Base-by-base conservation (phyloP, 2,329 filamentous ascomycete species). In the Emericellopsis cladophorae region DNA sequence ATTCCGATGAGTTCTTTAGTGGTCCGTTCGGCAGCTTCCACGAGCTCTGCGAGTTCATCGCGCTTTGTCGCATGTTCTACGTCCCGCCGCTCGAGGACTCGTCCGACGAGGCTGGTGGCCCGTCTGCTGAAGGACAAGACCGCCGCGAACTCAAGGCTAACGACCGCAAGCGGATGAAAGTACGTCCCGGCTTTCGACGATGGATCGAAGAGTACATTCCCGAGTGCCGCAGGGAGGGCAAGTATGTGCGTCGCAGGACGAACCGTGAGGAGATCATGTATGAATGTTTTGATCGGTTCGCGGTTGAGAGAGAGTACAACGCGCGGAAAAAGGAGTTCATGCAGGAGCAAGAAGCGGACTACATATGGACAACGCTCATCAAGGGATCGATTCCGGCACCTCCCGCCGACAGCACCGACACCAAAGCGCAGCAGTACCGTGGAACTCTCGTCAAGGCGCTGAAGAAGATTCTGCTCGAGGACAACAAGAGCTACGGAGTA, bases 191-290 rank as follows among this genome's bases (percentile, higher is more conserved):
- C 23, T 87, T 77, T 52, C 61, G 62, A 2, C 54, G 55, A 6
- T 89, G 81, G 70, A 54, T 80, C 5, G 65, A 79, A 1, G 72
- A 79, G 5, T 87, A 75, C 46, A 56, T 82, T n/a, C 76, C 78
- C 0, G 51, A 50, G 3, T 72, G 72, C 43, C 60, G 65, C 2
- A 57, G 57, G 1, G 43, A 64, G 21, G 61, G 60, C 0, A 56
- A 56, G 2, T 67, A 64, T 42, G 38, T 51, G 1, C 39, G 46
- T 18, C 49, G 45, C 26, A 48, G 39, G 0, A 47, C 51, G 2
- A 56, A 53, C 2, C 61, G 78, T 18, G 58, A 68, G 7, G 40
- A 62, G 5, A 62, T 81, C 2, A 66, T 69, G 0, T 49, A 66
- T 0, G 66, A 75, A 39, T 78, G 74, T 0, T 68, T 84, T 23